A percentile compares a stretch with the other conserved stretches of the same genome.
Evolutionary conservation across 306 rosid species (phyloP).

Genomic region (Prunus kanzakura): DNA sequence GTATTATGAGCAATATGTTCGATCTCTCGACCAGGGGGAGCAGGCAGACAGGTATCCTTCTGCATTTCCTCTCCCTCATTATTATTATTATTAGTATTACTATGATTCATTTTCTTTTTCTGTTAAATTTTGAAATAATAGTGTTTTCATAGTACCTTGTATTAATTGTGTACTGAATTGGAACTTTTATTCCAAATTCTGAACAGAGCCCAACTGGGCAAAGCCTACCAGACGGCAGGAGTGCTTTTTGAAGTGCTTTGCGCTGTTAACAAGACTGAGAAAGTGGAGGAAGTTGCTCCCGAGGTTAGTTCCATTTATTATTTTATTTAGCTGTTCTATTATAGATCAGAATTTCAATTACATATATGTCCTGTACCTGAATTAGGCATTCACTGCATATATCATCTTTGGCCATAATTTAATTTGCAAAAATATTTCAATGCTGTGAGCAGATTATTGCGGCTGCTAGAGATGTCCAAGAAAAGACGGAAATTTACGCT

Average conservation of each 20-base stretch:
- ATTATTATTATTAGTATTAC: no score
- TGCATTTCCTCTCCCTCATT: no score
- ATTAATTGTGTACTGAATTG: background rate
- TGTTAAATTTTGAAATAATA: background rate
- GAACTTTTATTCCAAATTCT: constrained; percentile 11
- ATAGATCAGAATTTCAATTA: background rate
- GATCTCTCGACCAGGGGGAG: constrained; percentile 89
- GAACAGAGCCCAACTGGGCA: constrained; percentile 88
- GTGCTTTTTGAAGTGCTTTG: constrained; percentile 98
- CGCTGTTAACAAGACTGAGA: constrained; percentile 92
- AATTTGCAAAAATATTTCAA: background rate
- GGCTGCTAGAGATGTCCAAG: constrained; percentile 97
- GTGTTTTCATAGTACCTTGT: no score
- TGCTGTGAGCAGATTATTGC: constrained; percentile 72
- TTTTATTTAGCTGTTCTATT: background rate
- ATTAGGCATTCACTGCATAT: background rate
- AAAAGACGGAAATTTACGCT: constrained; percentile 83
- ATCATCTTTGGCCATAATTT: background rate
- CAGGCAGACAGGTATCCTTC: constrained; percentile 69
- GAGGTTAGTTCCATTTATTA: constrained; percentile 56
- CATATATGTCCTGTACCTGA: background rate
- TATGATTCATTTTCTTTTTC: background rate
- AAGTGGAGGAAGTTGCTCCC: constrained; percentile 98
- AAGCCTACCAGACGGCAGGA: constrained; percentile 91
- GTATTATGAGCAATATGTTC: constrained; percentile 82